phyloP scores from a whole-genome alignment of 2,329 filamentous ascomycete species.

The Phaeosphaeriaceae sp. region DNA sequence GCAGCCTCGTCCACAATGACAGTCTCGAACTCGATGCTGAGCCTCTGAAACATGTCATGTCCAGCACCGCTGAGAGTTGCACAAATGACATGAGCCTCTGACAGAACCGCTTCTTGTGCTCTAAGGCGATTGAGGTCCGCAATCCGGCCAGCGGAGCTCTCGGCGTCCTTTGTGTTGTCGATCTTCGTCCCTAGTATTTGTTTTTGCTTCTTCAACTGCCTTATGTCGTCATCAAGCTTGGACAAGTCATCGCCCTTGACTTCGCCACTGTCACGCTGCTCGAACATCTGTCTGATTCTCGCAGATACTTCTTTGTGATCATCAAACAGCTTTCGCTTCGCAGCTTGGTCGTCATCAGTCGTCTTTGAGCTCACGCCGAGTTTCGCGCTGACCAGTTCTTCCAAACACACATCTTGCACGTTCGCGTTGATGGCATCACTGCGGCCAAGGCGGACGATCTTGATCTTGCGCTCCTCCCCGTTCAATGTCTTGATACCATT shows the following conservation, averaged over 20 bases:
- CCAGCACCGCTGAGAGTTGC: conserved; percentile 94
- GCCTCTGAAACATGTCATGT: conserved; percentile 94
- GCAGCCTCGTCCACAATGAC: conserved; percentile 98
- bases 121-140: conserved; percentile 83
- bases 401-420: conserved; percentile 90
- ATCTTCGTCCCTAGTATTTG: conserved; percentile 80
- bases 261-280: conserved; percentile 68
- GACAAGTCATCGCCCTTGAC: conserved; percentile 68
- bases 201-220: conserved; percentile 78
- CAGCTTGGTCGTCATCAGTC: conserved; percentile 54
- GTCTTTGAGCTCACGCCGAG: conserved; percentile 57
- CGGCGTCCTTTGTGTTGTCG: conserved; percentile 84
- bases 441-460: conserved; percentile 87
- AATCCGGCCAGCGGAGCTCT: conserved; percentile 81
- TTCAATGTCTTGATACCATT: conserved; percentile 79
- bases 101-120: conserved; percentile 89
- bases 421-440: conserved; percentile 90
- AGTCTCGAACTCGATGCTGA: conserved; percentile 97
- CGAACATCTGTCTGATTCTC: conserved; percentile 73
- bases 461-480: conserved; percentile 77
- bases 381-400: conserved; percentile 83
- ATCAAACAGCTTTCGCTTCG: conserved; percentile 72
- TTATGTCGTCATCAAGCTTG: conserved; percentile 76
- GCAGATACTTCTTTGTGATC: conserved; percentile 68
- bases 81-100: conserved; percentile 90